Evolutionary conservation across 768 basidiomycete genomes (phyloP), one percentile per base, ranked within the genome.

Genomic region (Collybia nuda): DNA sequence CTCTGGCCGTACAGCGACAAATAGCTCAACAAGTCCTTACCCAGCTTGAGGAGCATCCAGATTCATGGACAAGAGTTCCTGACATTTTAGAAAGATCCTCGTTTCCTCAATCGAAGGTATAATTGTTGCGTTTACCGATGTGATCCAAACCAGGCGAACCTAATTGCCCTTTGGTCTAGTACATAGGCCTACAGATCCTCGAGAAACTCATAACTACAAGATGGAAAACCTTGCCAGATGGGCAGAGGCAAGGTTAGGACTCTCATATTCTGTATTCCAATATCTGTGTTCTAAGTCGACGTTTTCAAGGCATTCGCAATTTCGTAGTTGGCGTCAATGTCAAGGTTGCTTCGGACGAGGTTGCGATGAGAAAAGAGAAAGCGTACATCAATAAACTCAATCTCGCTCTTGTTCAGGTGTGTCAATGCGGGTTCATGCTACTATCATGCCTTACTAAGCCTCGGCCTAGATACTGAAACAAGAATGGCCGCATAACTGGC

Each of bases 401-500:
- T 64, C 78, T 99, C 47, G 93, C 95, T 18, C 80, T 99, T 41
- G 93, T 99, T 48, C 93, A 96, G 76, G 94, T 92, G 51, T 52
- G 79, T 67, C 22, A 44, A 32, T 22, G 38, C 53, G 28, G 50
- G 14, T 52, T 54, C 18, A 40, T n/a, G 40, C 51, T 46, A 50
- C 62, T 53, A 18, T 32, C n/a, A 32, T 45, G 41, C 43, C 4
- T 19, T 37, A 52, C 62, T 54, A 17, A 45, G 42, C 44, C 5
- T 19, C 40, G 50, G 36, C 21, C 18, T 62, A 99, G 94, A 97
- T 99, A 53, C 76, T 99, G 56, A 99, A 98, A 72, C 97, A 98
- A 76, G 97, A 98, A 67, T 99, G 97, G 97, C 96, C 96, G 21
- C 92, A 97, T 67, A 94, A 97, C 63, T 99, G 97, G 97, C 95